Conservation (phyloP, 345 rosid species). For the Boechera divaricarpa region DNA sequence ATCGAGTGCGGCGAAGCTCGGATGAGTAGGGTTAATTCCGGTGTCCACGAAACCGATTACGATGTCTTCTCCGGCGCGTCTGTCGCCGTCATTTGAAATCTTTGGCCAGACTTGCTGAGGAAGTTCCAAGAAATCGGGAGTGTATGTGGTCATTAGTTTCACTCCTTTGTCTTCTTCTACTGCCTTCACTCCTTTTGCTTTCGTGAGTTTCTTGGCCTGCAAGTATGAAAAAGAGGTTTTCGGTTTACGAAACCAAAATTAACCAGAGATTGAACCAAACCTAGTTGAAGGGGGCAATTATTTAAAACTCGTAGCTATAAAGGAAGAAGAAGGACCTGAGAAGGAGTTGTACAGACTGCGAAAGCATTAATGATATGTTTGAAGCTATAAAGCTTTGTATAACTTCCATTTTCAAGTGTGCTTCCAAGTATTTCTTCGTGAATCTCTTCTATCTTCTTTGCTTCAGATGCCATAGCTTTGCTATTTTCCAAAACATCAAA, state of each 20-base stretch:
- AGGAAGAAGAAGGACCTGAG: slow-evolving; percentile 51
- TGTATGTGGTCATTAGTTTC: slow-evolving; percentile 82
- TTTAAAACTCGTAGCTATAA: background rate
- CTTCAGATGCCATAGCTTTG: slow-evolving; percentile 51
- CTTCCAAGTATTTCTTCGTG: slow-evolving; percentile 68
- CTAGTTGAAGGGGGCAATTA: background rate
- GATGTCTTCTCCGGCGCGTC: slow-evolving; percentile 68
- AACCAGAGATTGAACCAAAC: background rate
- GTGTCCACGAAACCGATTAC: slow-evolving; percentile 83
- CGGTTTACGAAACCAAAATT: slow-evolving; percentile 24
- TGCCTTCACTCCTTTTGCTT: slow-evolving; percentile 56
- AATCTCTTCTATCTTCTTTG: slow-evolving; percentile 57
- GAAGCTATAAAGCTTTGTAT: slow-evolving; percentile 83
- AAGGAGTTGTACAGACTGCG: slow-evolving; percentile 68
- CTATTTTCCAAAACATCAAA: slow-evolving; percentile 40
- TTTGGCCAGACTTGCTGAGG: slow-evolving; percentile 59
- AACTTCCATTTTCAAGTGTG: slow-evolving; percentile 64
- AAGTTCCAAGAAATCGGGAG: slow-evolving; percentile 71
- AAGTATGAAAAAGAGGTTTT: background rate
- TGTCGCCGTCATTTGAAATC: slow-evolving; percentile 53
- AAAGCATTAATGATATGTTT: slow-evolving; percentile 79
- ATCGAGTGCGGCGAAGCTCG: slow-evolving; percentile 62
- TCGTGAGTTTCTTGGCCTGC: slow-evolving; percentile 69
- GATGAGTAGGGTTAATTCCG: slow-evolving; percentile 77
- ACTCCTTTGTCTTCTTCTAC: slow-evolving; percentile 89